Evolutionary conservation across 345 rosid genomes (phyloP), one percentile per base, ranked within the genome.

Genomic region (Cardamine resedifolia): DNA sequence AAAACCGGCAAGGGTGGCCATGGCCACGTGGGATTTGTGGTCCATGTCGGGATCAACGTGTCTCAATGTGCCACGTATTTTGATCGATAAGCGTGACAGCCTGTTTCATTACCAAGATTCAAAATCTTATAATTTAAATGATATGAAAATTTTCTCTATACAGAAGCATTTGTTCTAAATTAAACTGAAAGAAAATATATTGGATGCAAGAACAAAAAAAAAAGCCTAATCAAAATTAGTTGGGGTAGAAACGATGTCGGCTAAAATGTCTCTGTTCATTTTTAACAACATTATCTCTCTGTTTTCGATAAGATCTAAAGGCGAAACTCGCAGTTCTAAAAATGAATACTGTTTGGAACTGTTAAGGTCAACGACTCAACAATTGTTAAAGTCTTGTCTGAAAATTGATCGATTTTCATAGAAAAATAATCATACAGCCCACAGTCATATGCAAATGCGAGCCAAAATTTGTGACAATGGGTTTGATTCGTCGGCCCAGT

Each of bases 1-100:
- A 63, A 64, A 43, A 20, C 59, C 74, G 71, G 78, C 81, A 78
- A 72, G 65, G 53, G 63, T 61, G 78, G 73, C 74, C 81, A 67
- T 31, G n/a, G 20, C 74, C 81, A 73, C 70, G 77, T 73, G 81
- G 49, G 74, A 34, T 75, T 27, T 49, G 81, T 78, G 81, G 81
- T 78, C 78, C 81, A 55, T 57, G 67, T 45, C 30, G 7, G 56
- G 15, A 71, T 71, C 57, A 57, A 70, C 76, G 72, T 70, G 20
- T 58, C 14, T 23, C 18, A 30, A 3, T 58, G 1, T 49, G 67
- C 66, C 71, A 70, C 61, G 57, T 77, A 45, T 56, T 19, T 64
- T 30, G 16, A 64, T 41, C 66, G 24, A 41, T 14, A 61, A 68
- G 30, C 43, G 21, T 64, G 72, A 71, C 80, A 77, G 76, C 61